These are phyloP conservation scores for Abrus pulchellus DNA, from an alignment of 306 rosid genomes.

Conservation along the genomic window DNA sequence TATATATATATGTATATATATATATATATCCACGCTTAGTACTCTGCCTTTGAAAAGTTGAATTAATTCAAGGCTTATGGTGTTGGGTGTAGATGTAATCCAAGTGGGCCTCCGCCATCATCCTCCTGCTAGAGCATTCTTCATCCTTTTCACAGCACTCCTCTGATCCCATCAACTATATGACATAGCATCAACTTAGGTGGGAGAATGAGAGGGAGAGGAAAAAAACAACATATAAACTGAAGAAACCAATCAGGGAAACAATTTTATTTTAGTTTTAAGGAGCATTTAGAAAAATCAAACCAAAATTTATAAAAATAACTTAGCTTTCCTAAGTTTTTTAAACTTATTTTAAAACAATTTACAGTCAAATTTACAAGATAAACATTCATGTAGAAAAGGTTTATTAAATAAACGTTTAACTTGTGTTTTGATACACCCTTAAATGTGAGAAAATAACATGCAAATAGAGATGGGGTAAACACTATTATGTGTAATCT, in stretches of 20 bases:
- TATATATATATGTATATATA: no score
- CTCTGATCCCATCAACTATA: constrained; percentile 59
- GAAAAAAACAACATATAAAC: not conserved
- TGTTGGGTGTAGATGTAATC: constrained; percentile 88
- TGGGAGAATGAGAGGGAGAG: no score
- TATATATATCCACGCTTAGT: not conserved
- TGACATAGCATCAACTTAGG: constrained; percentile 20
- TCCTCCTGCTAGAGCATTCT: constrained; percentile 66
- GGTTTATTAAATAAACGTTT: no score
- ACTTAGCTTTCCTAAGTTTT: no score
- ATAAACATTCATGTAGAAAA: no score
- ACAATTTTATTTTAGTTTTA: not conserved
- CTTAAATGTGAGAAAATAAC: not conserved
- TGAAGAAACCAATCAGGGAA: constrained; percentile 18
- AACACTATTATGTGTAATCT: constrained; percentile 1
- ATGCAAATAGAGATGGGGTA: constrained; percentile 14
- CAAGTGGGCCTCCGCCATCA: constrained; percentile 78
- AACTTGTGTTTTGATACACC: no score
- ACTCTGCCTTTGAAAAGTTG: not conserved
- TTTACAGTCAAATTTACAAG: no score
- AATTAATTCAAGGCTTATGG: constrained; percentile 57
- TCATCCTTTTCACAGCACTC: constrained; percentile 55
- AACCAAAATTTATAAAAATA: no score
- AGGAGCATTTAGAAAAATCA: no score
- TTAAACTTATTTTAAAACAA: no score